Conservation (phyloP, 305 asterid species). For the Solanum hybrid region DNA sequence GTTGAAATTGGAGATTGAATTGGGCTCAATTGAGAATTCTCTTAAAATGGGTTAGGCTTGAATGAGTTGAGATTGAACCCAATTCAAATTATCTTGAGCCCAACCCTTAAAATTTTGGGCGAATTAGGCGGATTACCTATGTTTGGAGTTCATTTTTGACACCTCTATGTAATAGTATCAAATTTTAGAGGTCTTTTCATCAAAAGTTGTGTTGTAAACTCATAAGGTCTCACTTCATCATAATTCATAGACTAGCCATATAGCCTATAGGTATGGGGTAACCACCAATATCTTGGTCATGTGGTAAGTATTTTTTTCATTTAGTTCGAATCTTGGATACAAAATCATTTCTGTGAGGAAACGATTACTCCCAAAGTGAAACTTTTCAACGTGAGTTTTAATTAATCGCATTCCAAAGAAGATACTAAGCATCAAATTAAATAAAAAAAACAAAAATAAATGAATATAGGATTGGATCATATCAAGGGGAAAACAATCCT, state of each 20-base stretch:
- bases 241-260: neutral
- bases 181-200: neutral
- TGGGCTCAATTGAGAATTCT: too few species aligned
- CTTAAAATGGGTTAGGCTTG: too few species aligned
- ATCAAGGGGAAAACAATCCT: neutral
- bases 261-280: too few species aligned
- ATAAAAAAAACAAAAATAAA: neutral
- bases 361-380: neutral
- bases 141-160: too few species aligned
- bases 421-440: neutral
- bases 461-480: neutral
- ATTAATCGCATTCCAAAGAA: neutral
- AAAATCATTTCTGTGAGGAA: neutral
- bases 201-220: neutral
- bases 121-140: too few species aligned
- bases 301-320: neutral
- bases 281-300: too few species aligned
- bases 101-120: too few species aligned
- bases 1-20: too few species aligned
- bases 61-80: too few species aligned
- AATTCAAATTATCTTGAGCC: too few species aligned
- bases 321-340: neutral
- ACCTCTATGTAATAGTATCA: neutral
- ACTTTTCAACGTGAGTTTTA: accelerated
- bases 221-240: neutral